A percentile compares a stretch with the other conserved stretches of the same genome.
These are phyloP conservation scores for Lyophyllum atratum DNA, from an alignment of 768 basidiomycete species.

Conservation along the genomic window DNA sequence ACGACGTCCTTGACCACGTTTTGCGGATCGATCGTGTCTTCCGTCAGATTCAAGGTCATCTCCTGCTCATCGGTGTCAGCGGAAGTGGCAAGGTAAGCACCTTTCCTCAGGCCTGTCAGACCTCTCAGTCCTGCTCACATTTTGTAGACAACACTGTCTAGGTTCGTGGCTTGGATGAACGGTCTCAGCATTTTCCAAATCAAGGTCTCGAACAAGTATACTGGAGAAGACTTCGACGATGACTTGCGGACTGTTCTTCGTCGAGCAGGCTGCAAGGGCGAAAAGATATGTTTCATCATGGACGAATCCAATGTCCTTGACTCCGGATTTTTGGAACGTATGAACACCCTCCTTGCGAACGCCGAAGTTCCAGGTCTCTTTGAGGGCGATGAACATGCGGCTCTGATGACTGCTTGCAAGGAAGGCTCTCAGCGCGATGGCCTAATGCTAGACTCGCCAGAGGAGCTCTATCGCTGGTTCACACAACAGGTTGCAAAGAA, in stretches of 20 bases:
- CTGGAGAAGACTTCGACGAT: conserved; percentile 97
- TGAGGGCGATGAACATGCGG: conserved; percentile 98
- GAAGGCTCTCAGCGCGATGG: conserved; percentile 99
- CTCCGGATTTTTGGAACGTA: conserved; percentile 98
- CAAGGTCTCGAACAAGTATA: conserved; percentile 99
- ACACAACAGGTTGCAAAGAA: conserved; percentile 98
- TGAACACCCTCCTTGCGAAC: conserved; percentile 98
- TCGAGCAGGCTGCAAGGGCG: conserved; percentile 95
- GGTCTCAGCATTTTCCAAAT: conserved; percentile 99
- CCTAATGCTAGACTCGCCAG: conserved; percentile 96
- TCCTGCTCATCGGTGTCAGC: conserved; percentile 95
- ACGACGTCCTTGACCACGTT: conserved; percentile 97
- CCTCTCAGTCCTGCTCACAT: conserved; percentile 13
- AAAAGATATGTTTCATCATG: conserved; percentile 99
- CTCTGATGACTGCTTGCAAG: conserved; percentile 98
- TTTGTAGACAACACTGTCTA: conserved; percentile 87
- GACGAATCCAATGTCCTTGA: conserved; percentile 99
- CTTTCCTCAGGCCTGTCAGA: neutral
- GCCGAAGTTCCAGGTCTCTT: conserved; percentile 99
- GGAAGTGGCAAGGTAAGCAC: conserved; percentile 91
- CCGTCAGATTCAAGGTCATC: conserved; percentile 96
- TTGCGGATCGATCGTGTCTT: conserved; percentile 98
- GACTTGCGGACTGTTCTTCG: conserved; percentile 94
- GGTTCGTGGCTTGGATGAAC: conserved; percentile 99
- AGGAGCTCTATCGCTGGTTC: conserved; percentile 98